These are phyloP conservation scores for Kodamaea jinghongensis DNA, from an alignment of 805 yeast species.

Conservation along the genomic window DNA sequence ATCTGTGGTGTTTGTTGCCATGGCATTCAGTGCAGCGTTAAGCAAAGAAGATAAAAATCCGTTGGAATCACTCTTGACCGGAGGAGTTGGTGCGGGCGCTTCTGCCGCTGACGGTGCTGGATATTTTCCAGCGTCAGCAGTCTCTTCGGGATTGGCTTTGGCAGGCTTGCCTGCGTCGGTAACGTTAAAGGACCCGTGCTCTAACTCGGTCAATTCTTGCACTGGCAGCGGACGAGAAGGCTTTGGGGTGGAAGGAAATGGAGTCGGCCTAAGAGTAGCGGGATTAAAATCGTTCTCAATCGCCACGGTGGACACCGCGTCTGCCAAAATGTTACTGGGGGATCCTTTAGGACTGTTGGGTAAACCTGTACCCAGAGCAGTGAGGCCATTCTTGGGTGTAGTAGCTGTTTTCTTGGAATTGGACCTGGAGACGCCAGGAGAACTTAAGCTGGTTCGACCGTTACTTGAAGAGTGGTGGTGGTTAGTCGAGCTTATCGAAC, in stretches of 20 bases:
- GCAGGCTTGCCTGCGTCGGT: neutral
- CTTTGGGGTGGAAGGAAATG: conserved; percentile 1
- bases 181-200: neutral
- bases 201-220: conserved; percentile 6
- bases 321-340: neutral
- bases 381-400: neutral
- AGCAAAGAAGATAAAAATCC: conserved; percentile 46
- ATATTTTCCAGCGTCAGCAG: neutral
- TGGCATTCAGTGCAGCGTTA: conserved; percentile 47
- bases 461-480: no score
- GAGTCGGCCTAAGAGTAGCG: neutral
- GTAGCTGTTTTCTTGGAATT: conserved; percentile 1
- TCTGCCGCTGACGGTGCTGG: neutral
- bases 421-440: conserved; percentile 1
- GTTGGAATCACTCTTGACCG: conserved; percentile 13
- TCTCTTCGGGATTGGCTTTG: neutral
- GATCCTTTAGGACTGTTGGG: conserved; percentile 1
- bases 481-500: no score
- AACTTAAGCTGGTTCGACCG: conserved; percentile 2
- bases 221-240: conserved; percentile 8
- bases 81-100: conserved; percentile 2
- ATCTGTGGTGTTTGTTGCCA: conserved; percentile 10
- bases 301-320: neutral
- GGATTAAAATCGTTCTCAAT: conserved; percentile 1
- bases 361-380: neutral